Evolutionary conservation across 257 asterid species (phyloP).

Genomic region (Rehmannia glutinosa): DNA sequence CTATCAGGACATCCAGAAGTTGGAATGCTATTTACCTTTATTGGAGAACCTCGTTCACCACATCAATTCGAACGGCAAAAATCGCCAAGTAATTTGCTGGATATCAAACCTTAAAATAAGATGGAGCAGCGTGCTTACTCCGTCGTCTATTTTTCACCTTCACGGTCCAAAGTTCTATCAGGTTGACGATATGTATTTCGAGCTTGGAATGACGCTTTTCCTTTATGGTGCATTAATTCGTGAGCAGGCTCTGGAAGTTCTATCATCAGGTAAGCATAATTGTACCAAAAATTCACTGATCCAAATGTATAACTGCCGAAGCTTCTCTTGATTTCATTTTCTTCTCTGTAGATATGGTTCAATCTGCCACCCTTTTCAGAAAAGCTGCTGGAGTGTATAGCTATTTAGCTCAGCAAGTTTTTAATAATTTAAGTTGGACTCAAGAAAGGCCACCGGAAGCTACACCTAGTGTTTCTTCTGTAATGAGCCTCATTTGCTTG

Average conservation of each 20-base stretch:
- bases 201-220: slow-evolving; percentile 52
- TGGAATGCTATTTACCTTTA: slow-evolving; percentile 62
- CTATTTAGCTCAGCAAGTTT: slow-evolving; percentile 35
- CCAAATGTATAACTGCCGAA: neutral
- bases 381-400: slow-evolving; percentile 69
- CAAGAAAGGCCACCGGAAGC: slow-evolving; percentile 57
- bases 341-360: slow-evolving; percentile 48
- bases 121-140: slow-evolving; percentile 54
- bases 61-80: slow-evolving; percentile 13
- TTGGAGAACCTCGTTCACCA: slow-evolving; percentile 46
- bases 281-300: neutral
- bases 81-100: slow-evolving; percentile 22
- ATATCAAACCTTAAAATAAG: slow-evolving; percentile 41
- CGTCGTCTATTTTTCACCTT: slow-evolving; percentile 30
- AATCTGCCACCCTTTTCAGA: slow-evolving; percentile 53
- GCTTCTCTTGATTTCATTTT: neutral
- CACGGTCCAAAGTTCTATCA: slow-evolving; percentile 40
- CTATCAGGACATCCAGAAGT: slow-evolving; percentile 52
- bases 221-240: slow-evolving; percentile 55
- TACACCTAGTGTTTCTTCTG: slow-evolving; percentile 26
- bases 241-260: slow-evolving; percentile 45
- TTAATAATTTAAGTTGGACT: slow-evolving; percentile 15
- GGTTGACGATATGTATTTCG: slow-evolving; percentile 36
- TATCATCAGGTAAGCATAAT: slow-evolving; percentile 36
- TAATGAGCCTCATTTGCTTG: slow-evolving; percentile 61